These are phyloP conservation scores for Cichorium intybus DNA, from an alignment of 140 eudicot genomes.

Conservation along the genomic window DNA sequence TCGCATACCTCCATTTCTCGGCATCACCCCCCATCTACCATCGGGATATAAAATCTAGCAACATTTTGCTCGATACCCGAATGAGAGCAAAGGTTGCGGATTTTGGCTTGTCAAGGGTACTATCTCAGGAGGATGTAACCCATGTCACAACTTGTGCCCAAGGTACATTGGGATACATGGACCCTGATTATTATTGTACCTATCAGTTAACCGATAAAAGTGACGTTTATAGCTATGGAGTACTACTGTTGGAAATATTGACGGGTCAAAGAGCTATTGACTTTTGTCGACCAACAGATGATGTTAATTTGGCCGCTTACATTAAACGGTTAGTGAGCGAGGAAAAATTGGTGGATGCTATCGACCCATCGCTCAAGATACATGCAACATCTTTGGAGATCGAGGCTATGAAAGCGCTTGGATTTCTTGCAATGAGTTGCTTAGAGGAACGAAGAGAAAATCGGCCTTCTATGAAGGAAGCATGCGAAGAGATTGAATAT, in stretches of 20 bases:
- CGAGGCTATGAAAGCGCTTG: slow-evolving; percentile 78
- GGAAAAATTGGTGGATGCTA: slow-evolving; percentile 55
- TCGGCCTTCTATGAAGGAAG: slow-evolving; percentile 81
- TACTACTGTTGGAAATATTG: slow-evolving; percentile 58
- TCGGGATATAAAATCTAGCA: slow-evolving; percentile 69
- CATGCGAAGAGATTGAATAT: slow-evolving; percentile 67
- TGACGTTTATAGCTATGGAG: slow-evolving; percentile 91
- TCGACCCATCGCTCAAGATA: slow-evolving; percentile 57
- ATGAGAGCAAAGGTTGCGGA: slow-evolving; percentile 72
- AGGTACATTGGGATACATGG: slow-evolving; percentile 77
- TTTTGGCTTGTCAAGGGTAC: slow-evolving; percentile 65
- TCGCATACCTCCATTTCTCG: slow-evolving; percentile 69
- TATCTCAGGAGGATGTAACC: slow-evolving; percentile 60
- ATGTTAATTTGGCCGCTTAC: slow-evolving; percentile 74
- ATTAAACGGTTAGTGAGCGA: slow-evolving; percentile 58
- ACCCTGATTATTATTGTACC: slow-evolving; percentile 80
- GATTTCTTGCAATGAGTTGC: slow-evolving; percentile 66
- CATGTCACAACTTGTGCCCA: slow-evolving; percentile 78
- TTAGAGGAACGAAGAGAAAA: slow-evolving; percentile 72
- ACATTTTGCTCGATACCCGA: slow-evolving; percentile 65
- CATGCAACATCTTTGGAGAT: slow-evolving; percentile 46
- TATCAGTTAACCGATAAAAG: slow-evolving; percentile 79
- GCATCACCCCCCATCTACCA: slow-evolving; percentile 79
- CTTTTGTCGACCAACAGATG: slow-evolving; percentile 50
- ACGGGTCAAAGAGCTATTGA: slow-evolving; percentile 72